Evolutionary conservation across 2,329 filamentous ascomycete genomes (phyloP), one percentile per base, ranked within the genome.

Genomic region (Aureobasidium subglaciale): DNA sequence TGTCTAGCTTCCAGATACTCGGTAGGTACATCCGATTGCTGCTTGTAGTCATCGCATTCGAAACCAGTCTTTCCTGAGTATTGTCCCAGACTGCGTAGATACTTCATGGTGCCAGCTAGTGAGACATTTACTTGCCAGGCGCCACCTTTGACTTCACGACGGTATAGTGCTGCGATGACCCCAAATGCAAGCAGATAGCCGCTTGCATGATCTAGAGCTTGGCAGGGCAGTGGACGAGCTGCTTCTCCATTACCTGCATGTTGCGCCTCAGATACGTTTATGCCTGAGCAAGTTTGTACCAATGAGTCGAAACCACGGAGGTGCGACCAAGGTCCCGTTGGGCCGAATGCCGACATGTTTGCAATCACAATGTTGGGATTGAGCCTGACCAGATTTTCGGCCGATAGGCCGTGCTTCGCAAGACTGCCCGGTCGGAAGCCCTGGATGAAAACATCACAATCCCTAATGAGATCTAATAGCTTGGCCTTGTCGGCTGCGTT

Each of bases 361-460:
- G 25, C 41, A 3, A 45, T 8, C n/a, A 45, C 16, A 10, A 45
- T 45, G 20, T 8, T 20, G 2, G 41, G 41, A 13, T 45, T 45
- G 25, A 20, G 7, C 3, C 30, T 45, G n/a, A 20, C 41, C n/a
- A 45, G 27, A 7, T 45, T 27, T 9, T 45, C 27, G 1, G 25
- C 5, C 1, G 41, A 45, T 4, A 45, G 5, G 15, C 24, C 25
- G 16, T 45, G 2, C 8, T 8, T 8, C 8, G 41, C 41, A n/a
- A 45, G 41, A 20, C 41, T 45, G 0, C 41, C 41, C 11, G 41
- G 41, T 30, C 41, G 41, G 20, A n/a, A 45, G 16, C 41, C 41
- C 30, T 45, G 41, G 5, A 45, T 61, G 56, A 77, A 73, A 2
- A 77, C 72, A 35, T 77, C 71, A 1, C 71, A 69, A 1, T 62